Conservation (phyloP, 768 basidiomycete genomes). For the Rubroboletus satanas region DNA sequence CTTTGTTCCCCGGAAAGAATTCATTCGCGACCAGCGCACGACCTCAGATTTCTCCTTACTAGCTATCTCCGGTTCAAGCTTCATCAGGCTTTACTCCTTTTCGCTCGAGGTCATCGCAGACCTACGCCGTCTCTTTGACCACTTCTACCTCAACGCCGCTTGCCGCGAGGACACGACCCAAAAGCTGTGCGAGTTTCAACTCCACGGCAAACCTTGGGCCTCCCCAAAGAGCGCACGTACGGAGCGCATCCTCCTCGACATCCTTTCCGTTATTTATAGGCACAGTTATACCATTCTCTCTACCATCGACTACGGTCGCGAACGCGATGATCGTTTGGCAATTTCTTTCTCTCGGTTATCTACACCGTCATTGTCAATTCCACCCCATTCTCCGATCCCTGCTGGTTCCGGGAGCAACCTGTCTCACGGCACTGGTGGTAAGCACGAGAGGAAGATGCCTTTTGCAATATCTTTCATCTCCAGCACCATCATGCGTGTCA, state of each 20-base stretch:
- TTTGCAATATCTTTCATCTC: conserved; percentile 76
- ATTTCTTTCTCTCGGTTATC: conserved; percentile 63
- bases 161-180: conserved; percentile 54
- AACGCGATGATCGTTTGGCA: conserved; percentile 67
- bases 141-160: conserved; percentile 38
- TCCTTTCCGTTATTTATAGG: conserved; percentile 58
- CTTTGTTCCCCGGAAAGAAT: conserved; percentile 71
- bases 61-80: conserved; percentile 60
- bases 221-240: conserved; percentile 61
- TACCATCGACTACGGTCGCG: conserved; percentile 72
- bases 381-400: conserved; percentile 37
- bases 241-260: conserved; percentile 67
- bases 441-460: conserved; percentile 39
- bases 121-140: conserved; percentile 55
- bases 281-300: conserved; percentile 64
- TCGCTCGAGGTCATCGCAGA: conserved; percentile 47
- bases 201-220: conserved; percentile 71
- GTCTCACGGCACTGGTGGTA: conserved; percentile 35
- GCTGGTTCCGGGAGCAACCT: conserved; percentile 37
- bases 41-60: conserved; percentile 66
- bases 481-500: conserved; percentile 64
- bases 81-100: conserved; percentile 70
- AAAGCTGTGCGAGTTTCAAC: conserved; percentile 61
- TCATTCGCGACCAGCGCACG: conserved; percentile 53
- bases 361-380: conserved; percentile 32